Base-by-base conservation (phyloP, 495 filamentous ascomycete genomes). In the Staphylotrichum longicolle region DNA sequence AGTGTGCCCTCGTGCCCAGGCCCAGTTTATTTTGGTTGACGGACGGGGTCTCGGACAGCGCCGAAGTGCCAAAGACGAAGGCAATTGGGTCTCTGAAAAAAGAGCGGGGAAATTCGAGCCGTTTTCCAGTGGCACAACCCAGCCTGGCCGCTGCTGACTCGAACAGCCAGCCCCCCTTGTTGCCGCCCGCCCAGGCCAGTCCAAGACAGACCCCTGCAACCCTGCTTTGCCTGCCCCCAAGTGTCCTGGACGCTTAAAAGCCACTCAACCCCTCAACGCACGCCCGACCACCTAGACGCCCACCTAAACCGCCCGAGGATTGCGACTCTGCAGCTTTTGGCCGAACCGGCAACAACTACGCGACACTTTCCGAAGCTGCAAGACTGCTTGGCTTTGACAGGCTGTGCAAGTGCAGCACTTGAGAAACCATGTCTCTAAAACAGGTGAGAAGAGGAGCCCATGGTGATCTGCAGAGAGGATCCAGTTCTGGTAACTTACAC, bases 351-450 rank as follows among this genome's bases (percentile, higher is more conserved):
- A 54, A 54, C 33, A 33, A 6, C 53, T 45, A 47, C 46, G 11
- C 15, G 54, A 33, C 45, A 4, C 12, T 35, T 7, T 30, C 53
- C 54, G 49, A 62, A 50, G 45, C 48, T 11, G 57, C 62, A 60
- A 47, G 42, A 54, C 46, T 48, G 58, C 45, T 48, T 51, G 60
- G 60, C 60, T 62, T 66, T 60, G 63, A 66, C 47, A 66, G 63
- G 55, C 59, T 34, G 55, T 53, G 47, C 49, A 56, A 35, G 57
- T 63, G 48, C 50, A 51, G 58, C 62, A 33, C 57, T 57, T 66
- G 60, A 64, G 60, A 40, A 68, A 74, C 69, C 66, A 87, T 91
- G 88, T 91, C 88, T 68, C 72, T 91, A 72, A 91, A 91, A 74
- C 87, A 90, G 82, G 88, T 90, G 70, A 72, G 83, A 27, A 15